phyloP scores from a whole-genome alignment of 2,329 filamentous ascomycete species.

The Nothophaeocryptopus gaeumannii region DNA sequence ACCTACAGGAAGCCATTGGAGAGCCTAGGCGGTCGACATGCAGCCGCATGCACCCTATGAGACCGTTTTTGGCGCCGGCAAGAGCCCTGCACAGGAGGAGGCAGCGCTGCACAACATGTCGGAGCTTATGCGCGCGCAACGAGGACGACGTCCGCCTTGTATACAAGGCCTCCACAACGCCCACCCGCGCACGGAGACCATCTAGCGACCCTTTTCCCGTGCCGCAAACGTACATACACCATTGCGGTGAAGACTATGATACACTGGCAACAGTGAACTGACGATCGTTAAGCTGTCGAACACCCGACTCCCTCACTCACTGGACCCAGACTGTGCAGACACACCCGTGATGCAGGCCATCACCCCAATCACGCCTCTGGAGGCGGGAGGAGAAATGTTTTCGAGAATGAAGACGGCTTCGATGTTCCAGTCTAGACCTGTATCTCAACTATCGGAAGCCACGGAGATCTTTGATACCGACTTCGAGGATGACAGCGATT shows the following conservation, averaged over 20 bases:
- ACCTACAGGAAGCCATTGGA: conserved; percentile 16
- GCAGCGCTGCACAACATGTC: conserved; percentile 29
- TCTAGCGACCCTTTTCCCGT: conserved; percentile 36
- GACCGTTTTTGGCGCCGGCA: conserved; percentile 28
- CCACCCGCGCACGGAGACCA: conserved; percentile 41
- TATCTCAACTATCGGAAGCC: conserved; percentile 58
- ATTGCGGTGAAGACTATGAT: conserved; percentile 21
- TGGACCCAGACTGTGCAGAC: conserved; percentile 3
- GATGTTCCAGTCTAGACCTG: conserved; percentile 55
- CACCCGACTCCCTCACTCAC: neutral
- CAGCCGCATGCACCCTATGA: conserved; percentile 15
- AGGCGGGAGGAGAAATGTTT: conserved; percentile 49
- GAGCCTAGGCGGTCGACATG: conserved; percentile 8
- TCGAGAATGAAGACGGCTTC: conserved; percentile 50
- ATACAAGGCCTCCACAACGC: conserved; percentile 45
- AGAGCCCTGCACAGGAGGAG: conserved; percentile 19
- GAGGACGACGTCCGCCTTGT: conserved; percentile 32
- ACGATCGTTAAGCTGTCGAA: conserved; percentile 10
- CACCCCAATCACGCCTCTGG: conserved; percentile 45
- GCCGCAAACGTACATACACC: conserved; percentile 26
- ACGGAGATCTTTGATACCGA: conserved; percentile 80
- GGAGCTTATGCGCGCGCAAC: conserved; percentile 35
- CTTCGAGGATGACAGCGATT: conserved; percentile 64
- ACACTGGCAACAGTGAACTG: conserved; percentile 20
- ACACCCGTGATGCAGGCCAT: conserved; percentile 42